These are phyloP conservation scores for Penicillium crustosum DNA, from an alignment of 2,329 filamentous ascomycete genomes.

Conservation along the genomic window DNA sequence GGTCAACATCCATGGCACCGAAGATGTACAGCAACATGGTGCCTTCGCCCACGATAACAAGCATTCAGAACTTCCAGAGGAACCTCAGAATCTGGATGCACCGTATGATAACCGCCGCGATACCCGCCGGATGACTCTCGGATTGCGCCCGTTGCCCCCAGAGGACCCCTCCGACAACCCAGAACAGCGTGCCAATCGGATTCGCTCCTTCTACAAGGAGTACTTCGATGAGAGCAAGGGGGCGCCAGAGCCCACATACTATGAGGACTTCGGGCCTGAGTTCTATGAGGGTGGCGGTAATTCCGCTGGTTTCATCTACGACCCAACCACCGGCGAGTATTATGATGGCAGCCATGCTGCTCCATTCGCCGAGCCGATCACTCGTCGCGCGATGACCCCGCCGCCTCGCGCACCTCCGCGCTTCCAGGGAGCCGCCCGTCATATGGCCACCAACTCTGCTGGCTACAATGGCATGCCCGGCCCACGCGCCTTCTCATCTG, in stretches of 20 bases:
- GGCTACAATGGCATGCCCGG: slow-evolving; percentile 42
- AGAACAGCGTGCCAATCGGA: slow-evolving; percentile 90
- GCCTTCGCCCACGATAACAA: slow-evolving; percentile 14
- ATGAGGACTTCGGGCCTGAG: slow-evolving; percentile 72
- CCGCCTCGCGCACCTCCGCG: slow-evolving; percentile 69
- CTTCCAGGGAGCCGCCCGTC: slow-evolving; percentile 48
- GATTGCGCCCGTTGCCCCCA: slow-evolving; percentile 80
- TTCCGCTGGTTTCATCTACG: slow-evolving; percentile 55
- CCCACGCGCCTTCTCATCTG: slow-evolving; percentile 65
- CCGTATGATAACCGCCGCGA: slow-evolving; percentile 37
- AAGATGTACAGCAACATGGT: slow-evolving; percentile 22
- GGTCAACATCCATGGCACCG: slow-evolving; percentile 31
- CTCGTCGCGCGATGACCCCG: slow-evolving; percentile 91
- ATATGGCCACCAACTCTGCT: slow-evolving; percentile 49
- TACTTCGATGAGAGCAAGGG: slow-evolving; percentile 87
- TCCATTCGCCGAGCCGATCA: slow-evolving; percentile 79
- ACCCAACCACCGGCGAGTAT: slow-evolving; percentile 43
- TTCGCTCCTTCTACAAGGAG: slow-evolving; percentile 98
- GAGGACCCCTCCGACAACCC: slow-evolving; percentile 86
- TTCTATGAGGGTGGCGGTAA: slow-evolving; percentile 61
- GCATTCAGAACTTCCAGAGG: slow-evolving; percentile 26
- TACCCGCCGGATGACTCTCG: slow-evolving; percentile 57
- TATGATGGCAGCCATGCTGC: slow-evolving; percentile 33
- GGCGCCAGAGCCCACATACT: slow-evolving; percentile 55
- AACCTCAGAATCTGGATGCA: slow-evolving; percentile 25